A percentile compares a stretch with the other conserved stretches of the same genome.
phyloP scores from a whole-genome alignment of 2,329 filamentous ascomycete species.

The Claviceps maximensis region DNA sequence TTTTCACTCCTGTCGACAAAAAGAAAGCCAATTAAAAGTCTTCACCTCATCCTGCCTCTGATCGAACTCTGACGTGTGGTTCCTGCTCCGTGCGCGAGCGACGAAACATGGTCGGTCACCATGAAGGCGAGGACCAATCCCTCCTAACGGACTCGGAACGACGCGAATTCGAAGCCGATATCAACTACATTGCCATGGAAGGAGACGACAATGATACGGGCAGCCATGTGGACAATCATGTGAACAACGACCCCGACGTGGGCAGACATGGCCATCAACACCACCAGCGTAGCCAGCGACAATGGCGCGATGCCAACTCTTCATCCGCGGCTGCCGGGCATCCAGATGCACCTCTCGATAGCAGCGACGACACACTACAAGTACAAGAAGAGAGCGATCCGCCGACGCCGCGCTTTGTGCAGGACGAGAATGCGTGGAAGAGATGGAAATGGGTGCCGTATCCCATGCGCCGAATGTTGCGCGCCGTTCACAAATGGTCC shows the following conservation, averaged over 20 bases:
- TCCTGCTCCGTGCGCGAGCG: neutral
- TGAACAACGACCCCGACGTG: neutral
- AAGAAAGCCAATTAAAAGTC: neutral
- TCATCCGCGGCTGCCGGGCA: slow-evolving; percentile 15
- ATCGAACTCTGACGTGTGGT: neutral
- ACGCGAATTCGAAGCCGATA: slow-evolving; percentile 16
- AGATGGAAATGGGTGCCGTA: slow-evolving; percentile 47
- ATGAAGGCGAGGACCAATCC: slow-evolving; percentile 24
- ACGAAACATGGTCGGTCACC: slow-evolving; percentile 18
- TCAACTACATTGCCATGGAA: slow-evolving; percentile 5
- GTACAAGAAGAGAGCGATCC: slow-evolving; percentile 28
- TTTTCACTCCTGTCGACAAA: neutral
- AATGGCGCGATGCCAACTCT: slow-evolving; percentile 1
- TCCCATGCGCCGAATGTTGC: slow-evolving; percentile 33
- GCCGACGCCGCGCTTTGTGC: slow-evolving; percentile 47
- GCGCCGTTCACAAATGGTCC: slow-evolving; percentile 34
- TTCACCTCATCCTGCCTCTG: neutral
- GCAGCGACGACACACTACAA: slow-evolving; percentile 24
- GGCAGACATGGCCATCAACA: neutral
- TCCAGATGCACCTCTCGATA: slow-evolving; percentile 29
- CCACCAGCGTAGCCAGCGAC: slow-evolving; percentile 3
- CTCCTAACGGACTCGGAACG: slow-evolving; percentile 25
- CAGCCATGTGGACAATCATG: too few species aligned
- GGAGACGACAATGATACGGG: slow-evolving; percentile 9
- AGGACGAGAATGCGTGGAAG: slow-evolving; percentile 36